Base-by-base conservation (phyloP, 2,329 filamentous ascomycete genomes). In the Fusarium denticulatum region DNA sequence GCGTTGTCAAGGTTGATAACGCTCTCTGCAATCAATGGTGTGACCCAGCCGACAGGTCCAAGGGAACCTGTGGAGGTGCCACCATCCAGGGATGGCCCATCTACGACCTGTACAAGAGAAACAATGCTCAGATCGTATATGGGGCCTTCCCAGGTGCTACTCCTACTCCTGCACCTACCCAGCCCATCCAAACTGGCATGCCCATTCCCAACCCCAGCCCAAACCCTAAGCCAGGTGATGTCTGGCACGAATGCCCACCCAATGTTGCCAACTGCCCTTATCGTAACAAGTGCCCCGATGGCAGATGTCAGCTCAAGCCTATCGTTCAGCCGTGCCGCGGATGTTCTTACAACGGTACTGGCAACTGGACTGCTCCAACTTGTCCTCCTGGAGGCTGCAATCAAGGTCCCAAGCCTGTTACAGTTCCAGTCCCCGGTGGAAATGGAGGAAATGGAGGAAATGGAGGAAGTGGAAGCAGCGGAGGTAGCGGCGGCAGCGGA, bases 71-170 rank as follows among this genome's bases (percentile, higher is more conserved):
- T 16, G 72, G 72, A 46, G 72, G 72, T 12, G 64, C 64, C 12
- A 67, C 58, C 12, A 52, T 59, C n/a, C 69, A 42, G 12, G 72
- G 72, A 42, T 70, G 69, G 67, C 72, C 69, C 7, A 61, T 73
- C 24, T 75, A 75, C 47, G 72, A 74, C 43, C 58, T 74, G 5
- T 74, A 74, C 55, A 74, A 73, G 65, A 67, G 72, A n/a, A 67
- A 60, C 36, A 67, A 74, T 26, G 72, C 72, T 3, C 61, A 40
- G 10, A 61, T 75, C 39, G 30, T 70, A 34, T 74, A 66, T 30
- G 69, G 58, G 20, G 22, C 56, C 6, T 67, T 72, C 26, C 60
- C 72, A 6, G 55, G 36, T 11, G 45, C 47, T 11, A 62, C 64
- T 4, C 52, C 67, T 34, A 74, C 62, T 20, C 71, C 71, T 26